Conservation (phyloP, 495 filamentous ascomycete species). For the Pseudevernia furfuracea region DNA sequence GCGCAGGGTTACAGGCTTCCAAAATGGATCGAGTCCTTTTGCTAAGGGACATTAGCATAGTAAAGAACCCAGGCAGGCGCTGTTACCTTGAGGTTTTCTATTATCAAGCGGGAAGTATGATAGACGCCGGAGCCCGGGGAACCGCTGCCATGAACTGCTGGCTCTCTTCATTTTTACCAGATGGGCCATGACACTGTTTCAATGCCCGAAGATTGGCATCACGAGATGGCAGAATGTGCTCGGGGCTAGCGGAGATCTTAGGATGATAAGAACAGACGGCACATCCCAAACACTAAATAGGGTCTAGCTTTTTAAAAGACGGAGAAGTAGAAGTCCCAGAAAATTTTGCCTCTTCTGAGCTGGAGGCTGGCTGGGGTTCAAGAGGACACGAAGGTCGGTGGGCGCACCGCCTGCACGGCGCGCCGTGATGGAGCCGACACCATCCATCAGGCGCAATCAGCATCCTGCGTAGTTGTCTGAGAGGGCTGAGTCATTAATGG, state of each 20-base stretch:
- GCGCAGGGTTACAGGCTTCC: conserved; percentile 34
- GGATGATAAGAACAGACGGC: no score
- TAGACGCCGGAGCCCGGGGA: not conserved
- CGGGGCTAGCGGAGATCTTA: no score
- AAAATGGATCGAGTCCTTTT: conserved; percentile 5
- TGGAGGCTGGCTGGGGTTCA: not conserved
- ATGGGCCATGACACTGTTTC: not conserved
- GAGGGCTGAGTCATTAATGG: not conserved
- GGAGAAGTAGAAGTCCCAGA: not conserved
- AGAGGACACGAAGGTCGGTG: not conserved
- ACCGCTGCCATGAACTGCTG: not conserved
- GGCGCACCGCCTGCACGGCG: not conserved
- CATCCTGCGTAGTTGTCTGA: not conserved
- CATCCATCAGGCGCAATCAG: not conserved
- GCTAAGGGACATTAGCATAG: not conserved
- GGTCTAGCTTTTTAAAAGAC: not conserved
- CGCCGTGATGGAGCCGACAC: not conserved
- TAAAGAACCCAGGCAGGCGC: not conserved
- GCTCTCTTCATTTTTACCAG: not conserved
- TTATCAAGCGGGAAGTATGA: not conserved
- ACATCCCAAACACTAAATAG: no score
- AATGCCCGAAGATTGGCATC: not conserved
- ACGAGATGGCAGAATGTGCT: no score
- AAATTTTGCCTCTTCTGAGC: not conserved
- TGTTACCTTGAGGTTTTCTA: not conserved